Evolutionary conservation across 2,329 filamentous ascomycete species (phyloP), one percentile per base, ranked within the genome.

Genomic region (Colletotrichum brevisporum): DNA sequence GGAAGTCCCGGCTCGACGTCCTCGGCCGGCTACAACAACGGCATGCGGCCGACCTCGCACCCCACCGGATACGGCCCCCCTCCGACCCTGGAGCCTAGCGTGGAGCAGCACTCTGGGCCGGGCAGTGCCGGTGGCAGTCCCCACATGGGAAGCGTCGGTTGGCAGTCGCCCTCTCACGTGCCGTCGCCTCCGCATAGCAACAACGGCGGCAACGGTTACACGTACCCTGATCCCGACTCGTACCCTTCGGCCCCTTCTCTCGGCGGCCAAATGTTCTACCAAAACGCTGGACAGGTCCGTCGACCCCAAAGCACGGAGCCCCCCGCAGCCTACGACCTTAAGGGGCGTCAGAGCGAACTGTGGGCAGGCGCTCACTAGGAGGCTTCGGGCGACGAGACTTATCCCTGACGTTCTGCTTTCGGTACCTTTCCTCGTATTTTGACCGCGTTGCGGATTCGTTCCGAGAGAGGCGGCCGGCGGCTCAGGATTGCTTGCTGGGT

Each of bases 211-310:
- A 89, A 88, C 57, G 85, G 85, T 71, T 95, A 94, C 72, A 90
- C 93, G 71, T 97, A 97, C 77, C 90, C 92, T 8, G 97, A 98
- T 74, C 92, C 94, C 0, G 94, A 97, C 74, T 89, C 89, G 27
- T 91, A 91, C 70, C 86, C 87, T 43, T 86, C 88, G 57, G 86
- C 86, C 47, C 85, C 85, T 41, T 75, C 81, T 5, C 86, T 87
- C 50, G 86, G 90, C 77, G 87, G 86, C 41, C 89, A 92, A 74
- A 89, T 94, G 83, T 95, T 94, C 78, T 95, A 94, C 73, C 85
- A 87, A 43, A 89, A 89, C 71, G 86, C 89, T 6, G 87, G 78
- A 9, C 78, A 89, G 67, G 90, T 94, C 73, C 89, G 92, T 65
- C 87, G 92, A 68, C 91, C 92, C 4, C 91, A 92, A 73, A 94